Evolutionary conservation across 2,329 filamentous ascomycete genomes (phyloP), one percentile per base, ranked within the genome.

Genomic region (Botrytis pseudocinerea): DNA sequence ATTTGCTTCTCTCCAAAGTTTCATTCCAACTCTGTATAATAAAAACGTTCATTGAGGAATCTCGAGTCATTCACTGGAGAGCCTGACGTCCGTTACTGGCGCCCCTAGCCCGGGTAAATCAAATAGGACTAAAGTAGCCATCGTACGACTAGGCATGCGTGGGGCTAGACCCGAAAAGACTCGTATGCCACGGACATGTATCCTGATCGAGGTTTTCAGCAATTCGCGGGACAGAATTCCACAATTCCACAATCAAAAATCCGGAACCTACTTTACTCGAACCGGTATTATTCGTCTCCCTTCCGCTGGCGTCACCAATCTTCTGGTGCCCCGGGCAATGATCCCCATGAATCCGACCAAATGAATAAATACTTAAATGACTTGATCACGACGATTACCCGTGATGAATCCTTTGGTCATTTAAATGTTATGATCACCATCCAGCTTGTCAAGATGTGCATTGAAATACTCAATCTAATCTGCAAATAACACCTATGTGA

Each of bases 201-300:
- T 4, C 46, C 60, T n/a, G 4, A 57, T 71, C 64, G 35, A 57
- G 66, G n/a, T 38, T 46, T 20, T 12, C 16, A 57, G 69, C 32
- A 48, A 54, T 66, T 7, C 28, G 20, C 59, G 42, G 42, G 42
- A 48, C 18, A 64, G 9, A 63, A 51, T 40, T 51, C 59, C 59
- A 70, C 57, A 63, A 70, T 35, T 64, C 69, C 44, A 70, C 8
- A 22, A 61, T 10, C 44, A 48, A 38, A 46, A 46, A 61, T 70
- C 25, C 69, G 69, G 69, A 70, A 64, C 54, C 60, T 14, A 63
- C 32, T 70, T 51, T 57, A 62, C 69, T 70, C 69, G 59, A 63
- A 70, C 59, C 59, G 38, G 66, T 61, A 60, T 38, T 35, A 42
- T 46, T 69, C 59, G 32, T 63, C 59, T 70, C 69, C 59, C 65